Conservation (phyloP, 1,284 basidiomycete species). For the Cerrena zonata region DNA sequence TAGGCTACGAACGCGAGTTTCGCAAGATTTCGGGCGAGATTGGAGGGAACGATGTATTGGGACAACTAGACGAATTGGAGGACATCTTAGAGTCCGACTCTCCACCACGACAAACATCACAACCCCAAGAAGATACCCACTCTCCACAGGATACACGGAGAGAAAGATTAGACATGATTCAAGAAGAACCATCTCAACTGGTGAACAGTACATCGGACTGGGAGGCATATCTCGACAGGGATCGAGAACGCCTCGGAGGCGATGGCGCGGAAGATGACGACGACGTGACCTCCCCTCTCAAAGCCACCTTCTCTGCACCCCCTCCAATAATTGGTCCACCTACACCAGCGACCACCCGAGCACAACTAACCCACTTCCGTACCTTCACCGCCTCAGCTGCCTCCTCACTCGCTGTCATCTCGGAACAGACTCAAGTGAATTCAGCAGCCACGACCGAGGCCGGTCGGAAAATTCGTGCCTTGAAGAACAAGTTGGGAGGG, state of each 20-base stretch:
- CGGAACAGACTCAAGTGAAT: conserved; percentile 82
- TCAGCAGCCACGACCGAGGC: conserved; percentile 76
- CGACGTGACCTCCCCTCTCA: conserved; percentile 36
- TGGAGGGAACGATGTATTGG: conserved; percentile 67
- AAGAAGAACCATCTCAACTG: conserved; percentile 39
- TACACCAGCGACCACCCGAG: conserved; percentile 51
- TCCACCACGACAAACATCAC: conserved; percentile 13
- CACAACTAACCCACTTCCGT: conserved; percentile 64
- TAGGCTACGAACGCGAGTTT: conserved; percentile 74
- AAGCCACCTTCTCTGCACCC: conserved; percentile 45
- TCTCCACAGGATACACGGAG: conserved; percentile 9
- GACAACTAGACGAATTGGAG: conserved; percentile 59
- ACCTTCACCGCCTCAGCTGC: conserved; percentile 66
- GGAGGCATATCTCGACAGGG: conserved; percentile 54
- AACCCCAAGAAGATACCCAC: conserved; percentile 7
- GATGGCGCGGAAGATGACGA: conserved; percentile 40
- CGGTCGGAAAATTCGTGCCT: conserved; percentile 71
- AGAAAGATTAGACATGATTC: conserved; percentile 34
- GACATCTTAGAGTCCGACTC: conserved; percentile 38
- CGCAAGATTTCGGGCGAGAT: conserved; percentile 69
- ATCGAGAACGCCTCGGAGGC: conserved; percentile 25
- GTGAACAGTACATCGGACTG: conserved; percentile 41
- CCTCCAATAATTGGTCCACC: conserved; percentile 41
- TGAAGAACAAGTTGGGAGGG: conserved; percentile 74
- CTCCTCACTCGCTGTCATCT: conserved; percentile 67